Evolutionary conservation across 768 basidiomycete species (phyloP).

Genomic region (Serendipita sp.): DNA sequence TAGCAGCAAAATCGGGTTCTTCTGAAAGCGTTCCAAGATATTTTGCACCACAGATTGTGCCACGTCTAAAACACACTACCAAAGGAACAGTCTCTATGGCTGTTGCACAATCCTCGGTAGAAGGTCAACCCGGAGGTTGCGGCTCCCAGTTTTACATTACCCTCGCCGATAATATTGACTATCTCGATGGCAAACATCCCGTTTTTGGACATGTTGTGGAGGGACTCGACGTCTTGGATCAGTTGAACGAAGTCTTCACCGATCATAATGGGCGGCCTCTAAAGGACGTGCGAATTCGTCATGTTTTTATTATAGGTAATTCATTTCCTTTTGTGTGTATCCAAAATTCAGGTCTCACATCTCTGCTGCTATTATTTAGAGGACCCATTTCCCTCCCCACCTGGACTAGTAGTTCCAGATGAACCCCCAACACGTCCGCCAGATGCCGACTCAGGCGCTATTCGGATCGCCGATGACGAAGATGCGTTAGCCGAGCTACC

Average conservation of each 20-base stretch:
- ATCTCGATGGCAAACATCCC: constrained; percentile 85
- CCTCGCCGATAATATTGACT: constrained; percentile 76
- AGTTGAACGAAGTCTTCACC: constrained; percentile 78
- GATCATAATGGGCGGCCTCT: constrained; percentile 82
- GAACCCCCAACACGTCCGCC: constrained; percentile 65
- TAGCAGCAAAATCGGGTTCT: constrained; percentile 30
- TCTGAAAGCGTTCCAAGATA: constrained; percentile 43
- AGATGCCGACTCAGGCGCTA: constrained; percentile 45
- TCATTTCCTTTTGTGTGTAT: constrained; percentile 5
- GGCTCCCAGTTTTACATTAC: constrained; percentile 97
- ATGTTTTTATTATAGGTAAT: constrained; percentile 85
- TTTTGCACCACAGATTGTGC: constrained; percentile 68
- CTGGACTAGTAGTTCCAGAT: constrained; percentile 52
- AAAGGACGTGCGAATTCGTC: constrained; percentile 86
- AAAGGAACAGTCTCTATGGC: constrained; percentile 97
- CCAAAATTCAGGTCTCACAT: background rate
- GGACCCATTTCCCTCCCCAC: constrained; percentile 87
- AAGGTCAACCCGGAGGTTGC: constrained; percentile 55
- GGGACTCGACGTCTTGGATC: constrained; percentile 79
- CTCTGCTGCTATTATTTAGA: constrained; percentile 29
- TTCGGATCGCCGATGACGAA: constrained; percentile 90
- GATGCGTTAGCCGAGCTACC: constrained; percentile 67
- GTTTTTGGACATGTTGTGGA: constrained; percentile 95
- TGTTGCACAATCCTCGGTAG: constrained; percentile 56
- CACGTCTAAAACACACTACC: constrained; percentile 64